These are phyloP conservation scores for Fraxinus velutina DNA, from an alignment of 305 asterid species.

Conservation along the genomic window DNA sequence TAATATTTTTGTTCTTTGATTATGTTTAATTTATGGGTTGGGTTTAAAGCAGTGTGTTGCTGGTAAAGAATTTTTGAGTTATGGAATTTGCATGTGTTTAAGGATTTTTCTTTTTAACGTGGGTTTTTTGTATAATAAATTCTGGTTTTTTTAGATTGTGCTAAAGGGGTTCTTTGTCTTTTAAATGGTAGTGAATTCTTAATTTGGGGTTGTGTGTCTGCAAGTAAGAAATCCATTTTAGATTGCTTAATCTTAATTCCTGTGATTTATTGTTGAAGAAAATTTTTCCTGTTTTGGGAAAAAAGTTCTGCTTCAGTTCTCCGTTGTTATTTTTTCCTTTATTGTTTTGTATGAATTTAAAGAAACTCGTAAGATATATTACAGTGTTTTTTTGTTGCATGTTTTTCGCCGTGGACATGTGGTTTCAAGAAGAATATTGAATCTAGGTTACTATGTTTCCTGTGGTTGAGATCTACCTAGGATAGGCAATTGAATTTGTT, in stretches of 20 bases:
- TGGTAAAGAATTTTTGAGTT: background rate
- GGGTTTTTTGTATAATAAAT: background rate
- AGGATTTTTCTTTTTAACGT: background rate
- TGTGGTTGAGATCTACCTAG: background rate
- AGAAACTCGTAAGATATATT: background rate
- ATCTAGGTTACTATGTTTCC: background rate
- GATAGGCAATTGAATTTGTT: background rate
- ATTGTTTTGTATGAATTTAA: slow-evolving; percentile 17
- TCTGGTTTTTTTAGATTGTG: background rate
- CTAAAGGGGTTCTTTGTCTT: background rate
- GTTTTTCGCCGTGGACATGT: background rate
- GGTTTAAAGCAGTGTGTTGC: background rate
- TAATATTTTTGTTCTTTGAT: slow-evolving; percentile 23
- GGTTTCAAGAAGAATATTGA: background rate
- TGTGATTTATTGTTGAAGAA: slow-evolving; percentile 33
- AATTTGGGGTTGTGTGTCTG: background rate
- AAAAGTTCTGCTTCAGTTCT: background rate
- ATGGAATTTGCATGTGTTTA: background rate
- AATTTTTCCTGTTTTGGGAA: background rate
- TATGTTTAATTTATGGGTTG: background rate
- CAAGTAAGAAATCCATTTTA: slow-evolving; percentile 11
- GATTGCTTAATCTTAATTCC: slow-evolving; percentile 26
- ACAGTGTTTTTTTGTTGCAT: background rate
- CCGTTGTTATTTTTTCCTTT: background rate
- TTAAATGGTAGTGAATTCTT: background rate